Evolutionary conservation across 768 basidiomycete species (phyloP).

Genomic region (Pisolithus orientalis): DNA sequence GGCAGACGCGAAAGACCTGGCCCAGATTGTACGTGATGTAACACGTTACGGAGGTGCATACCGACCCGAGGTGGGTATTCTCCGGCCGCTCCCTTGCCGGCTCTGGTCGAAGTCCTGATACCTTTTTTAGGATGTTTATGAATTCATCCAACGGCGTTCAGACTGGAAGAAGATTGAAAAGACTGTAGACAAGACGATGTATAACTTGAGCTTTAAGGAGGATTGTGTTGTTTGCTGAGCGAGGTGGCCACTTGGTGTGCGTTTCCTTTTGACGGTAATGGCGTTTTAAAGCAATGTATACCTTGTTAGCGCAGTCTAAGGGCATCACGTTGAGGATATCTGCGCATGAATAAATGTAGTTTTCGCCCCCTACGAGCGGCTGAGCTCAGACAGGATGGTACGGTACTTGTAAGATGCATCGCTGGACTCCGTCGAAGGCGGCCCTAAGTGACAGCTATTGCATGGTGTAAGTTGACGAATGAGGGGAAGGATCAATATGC

Average conservation of each 20-base stretch:
- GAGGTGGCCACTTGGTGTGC: too few relatives aligned
- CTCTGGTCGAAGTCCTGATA: background rate
- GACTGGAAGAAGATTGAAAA: conserved; percentile 99
- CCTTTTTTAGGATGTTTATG: conserved; percentile 71
- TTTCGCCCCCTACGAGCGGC: too few relatives aligned
- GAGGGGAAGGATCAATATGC: background rate
- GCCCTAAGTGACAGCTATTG: background rate
- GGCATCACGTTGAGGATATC: too few relatives aligned
- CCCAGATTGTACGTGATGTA: conserved; percentile 92
- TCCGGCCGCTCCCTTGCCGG: background rate
- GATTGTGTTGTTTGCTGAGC: conserved; percentile 59
- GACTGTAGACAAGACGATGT: conserved; percentile 92
- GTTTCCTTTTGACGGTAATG: too few relatives aligned
- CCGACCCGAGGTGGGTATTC: conserved; percentile 70
- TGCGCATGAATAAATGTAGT: too few relatives aligned
- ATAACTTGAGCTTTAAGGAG: conserved; percentile 88
- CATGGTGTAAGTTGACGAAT: background rate
- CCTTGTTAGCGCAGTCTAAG: too few relatives aligned
- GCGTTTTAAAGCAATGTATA: too few relatives aligned
- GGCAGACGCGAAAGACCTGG: conserved; percentile 92
- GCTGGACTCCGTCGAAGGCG: background rate
- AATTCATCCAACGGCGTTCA: conserved; percentile 88
- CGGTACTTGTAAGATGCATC: background rate
- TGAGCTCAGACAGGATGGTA: too few relatives aligned
- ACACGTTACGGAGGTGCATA: conserved; percentile 94